Evolutionary conservation across 495 filamentous ascomycete genomes (phyloP).

Genomic region (Pyrenula aspistea): DNA sequence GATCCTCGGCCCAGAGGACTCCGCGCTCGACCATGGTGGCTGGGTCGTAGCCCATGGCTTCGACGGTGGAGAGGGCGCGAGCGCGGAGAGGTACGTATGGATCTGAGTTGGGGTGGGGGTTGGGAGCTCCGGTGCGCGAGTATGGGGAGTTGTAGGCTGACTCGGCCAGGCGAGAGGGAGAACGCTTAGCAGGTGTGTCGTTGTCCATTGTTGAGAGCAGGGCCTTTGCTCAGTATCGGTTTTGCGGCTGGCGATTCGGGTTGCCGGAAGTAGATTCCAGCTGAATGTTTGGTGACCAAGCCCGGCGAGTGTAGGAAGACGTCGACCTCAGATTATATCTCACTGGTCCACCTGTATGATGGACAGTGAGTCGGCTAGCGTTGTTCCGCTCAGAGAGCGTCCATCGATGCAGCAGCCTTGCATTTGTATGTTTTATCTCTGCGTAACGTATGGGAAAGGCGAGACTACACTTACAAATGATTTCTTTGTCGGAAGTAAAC

Average conservation of each 20-base stretch:
- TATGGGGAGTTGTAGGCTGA: conserved; percentile 19
- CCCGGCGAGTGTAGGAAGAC: not conserved
- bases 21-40: conserved; percentile 20
- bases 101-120: conserved; percentile 16
- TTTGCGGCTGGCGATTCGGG: not conserved
- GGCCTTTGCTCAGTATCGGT: not conserved
- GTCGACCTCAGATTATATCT: not conserved
- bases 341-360: not conserved
- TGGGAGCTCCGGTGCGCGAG: conserved; percentile 12
- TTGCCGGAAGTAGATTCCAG: not conserved
- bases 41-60: conserved; percentile 21
- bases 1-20: conserved; percentile 20
- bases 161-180: conserved; percentile 5
- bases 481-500: not conserved
- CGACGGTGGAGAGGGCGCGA: conserved; percentile 14
- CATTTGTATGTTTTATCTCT: not conserved
- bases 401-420: not conserved
- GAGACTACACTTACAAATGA: not conserved
- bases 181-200: not conserved
- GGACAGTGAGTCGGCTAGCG: not conserved
- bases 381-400: not conserved
- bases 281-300: not conserved
- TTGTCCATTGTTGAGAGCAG: not conserved
- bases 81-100: conserved; percentile 15
- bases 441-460: not conserved